Evolutionary conservation across 148 eudicot genomes (phyloP), one percentile per base, ranked within the genome.

Genomic region (Fagopyrum esculentum): DNA sequence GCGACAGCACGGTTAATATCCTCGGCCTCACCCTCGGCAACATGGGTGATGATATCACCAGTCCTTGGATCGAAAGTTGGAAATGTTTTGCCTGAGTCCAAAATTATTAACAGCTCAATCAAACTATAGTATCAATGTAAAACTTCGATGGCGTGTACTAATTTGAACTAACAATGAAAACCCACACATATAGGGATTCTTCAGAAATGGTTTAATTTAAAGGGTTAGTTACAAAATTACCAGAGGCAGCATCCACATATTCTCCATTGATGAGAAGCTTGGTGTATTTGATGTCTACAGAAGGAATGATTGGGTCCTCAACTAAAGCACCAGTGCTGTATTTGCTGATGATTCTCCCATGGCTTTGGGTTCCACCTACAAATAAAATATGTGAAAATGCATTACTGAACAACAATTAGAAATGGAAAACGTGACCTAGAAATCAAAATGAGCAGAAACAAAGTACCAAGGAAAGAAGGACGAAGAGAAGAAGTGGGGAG

Each of bases 181-280:
- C 26, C 26, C 26, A 22, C 40, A 35, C 40, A 35, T 35, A 35
- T 35, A 35, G 40, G 40, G 26, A 22, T 22, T 22, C 26, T 35
- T 1, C 40, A 26, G 4, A 64, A 64, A 26, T 9, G 40, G 45
- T 26, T 26, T 4, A 7, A 64, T 4, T 2, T 12, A 35, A 52
- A 26, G 40, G 43, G 43, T 9, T 26, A 17, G 70, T 26, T 19
- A 3, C 43, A 61, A 29, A 13, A 57, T 74, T 83, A 95, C 99
- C 99, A 46, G 99, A 92, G 49, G 93, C 99, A 63, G 99, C 77
- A 80, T 95, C 92, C 5, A 95, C 97, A 81, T 87, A 92, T 12
- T 92, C 85, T 45, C 99, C 99, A 82, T 95, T 84, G 81, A 95
- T 95, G 52, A 95, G 86, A 70, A 89, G 96, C 82, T 92, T 79